Conservation (phyloP, 345 rosid species). For the Trapa incisa region DNA sequence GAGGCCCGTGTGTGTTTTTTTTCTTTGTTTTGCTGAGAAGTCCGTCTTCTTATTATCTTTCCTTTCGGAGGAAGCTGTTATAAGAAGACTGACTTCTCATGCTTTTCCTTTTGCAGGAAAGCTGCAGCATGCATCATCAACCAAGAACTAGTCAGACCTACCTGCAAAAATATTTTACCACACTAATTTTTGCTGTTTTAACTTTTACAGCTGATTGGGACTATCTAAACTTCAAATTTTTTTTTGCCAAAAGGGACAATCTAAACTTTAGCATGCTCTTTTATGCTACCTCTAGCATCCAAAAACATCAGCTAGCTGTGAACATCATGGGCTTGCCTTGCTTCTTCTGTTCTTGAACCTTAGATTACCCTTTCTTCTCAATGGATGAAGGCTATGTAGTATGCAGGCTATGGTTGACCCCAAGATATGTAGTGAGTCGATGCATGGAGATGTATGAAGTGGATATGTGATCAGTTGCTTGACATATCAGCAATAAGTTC, state of each 20-base stretch:
- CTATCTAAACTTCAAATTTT: background rate
- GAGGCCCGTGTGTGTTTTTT: too few relatives aligned
- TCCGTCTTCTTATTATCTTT: too few relatives aligned
- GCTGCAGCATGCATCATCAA: conserved; percentile 45
- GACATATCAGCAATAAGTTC: background rate
- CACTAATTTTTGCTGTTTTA: background rate
- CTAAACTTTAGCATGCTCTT: too few relatives aligned
- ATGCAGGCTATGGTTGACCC: conserved; percentile 68
- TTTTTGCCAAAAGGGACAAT: too few relatives aligned
- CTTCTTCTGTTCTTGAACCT: conserved; percentile 3
- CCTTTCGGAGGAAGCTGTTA: too few relatives aligned
- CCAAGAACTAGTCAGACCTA: background rate
- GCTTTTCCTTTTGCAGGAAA: conserved; percentile 23
- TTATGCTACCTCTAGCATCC: too few relatives aligned
- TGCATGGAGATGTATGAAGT: conserved; percentile 22
- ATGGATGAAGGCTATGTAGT: conserved; percentile 6
- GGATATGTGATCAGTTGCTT: background rate
- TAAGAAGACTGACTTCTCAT: too few relatives aligned
- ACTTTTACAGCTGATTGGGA: conserved; percentile 2
- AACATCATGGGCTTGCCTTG: background rate
- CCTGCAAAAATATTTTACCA: background rate
- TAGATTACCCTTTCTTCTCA: background rate
- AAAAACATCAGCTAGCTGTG: too few relatives aligned
- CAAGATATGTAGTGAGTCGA: conserved; percentile 31
- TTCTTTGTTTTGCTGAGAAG: too few relatives aligned